A percentile compares a stretch with the other conserved stretches of the same genome.
These are phyloP conservation scores for Tylopilus sp. DNA, from an alignment of 768 basidiomycete genomes.

Conservation along the genomic window DNA sequence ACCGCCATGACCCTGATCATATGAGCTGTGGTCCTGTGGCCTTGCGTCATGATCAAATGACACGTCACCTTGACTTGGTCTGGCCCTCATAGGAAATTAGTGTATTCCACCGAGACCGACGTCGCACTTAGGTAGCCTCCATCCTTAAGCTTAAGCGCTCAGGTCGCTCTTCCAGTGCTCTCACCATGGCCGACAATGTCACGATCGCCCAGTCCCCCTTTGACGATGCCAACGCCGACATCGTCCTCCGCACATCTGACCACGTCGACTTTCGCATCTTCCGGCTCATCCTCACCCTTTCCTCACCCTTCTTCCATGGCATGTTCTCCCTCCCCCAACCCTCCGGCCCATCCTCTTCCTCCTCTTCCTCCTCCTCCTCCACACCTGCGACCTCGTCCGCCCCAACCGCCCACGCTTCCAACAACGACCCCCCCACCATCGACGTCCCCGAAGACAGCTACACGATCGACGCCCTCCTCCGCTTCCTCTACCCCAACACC, in stretches of 20 bases:
- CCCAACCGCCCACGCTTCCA: not conserved
- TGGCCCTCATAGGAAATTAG: too few relatives aligned
- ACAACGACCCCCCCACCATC: not conserved
- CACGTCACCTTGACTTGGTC: too few relatives aligned
- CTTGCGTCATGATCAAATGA: too few relatives aligned
- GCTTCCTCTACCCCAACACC: slow-evolving; percentile 6
- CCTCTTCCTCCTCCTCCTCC: not conserved
- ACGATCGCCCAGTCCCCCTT: not conserved
- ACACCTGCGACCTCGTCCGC: too few relatives aligned
- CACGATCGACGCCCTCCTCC: slow-evolving; percentile 6
- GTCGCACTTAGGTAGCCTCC: too few relatives aligned
- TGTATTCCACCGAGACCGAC: too few relatives aligned
- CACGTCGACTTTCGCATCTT: slow-evolving; percentile 2
- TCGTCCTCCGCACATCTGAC: slow-evolving; percentile 4
- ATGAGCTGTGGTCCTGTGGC: too few relatives aligned
- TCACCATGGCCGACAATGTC: not conserved
- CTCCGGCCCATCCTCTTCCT: not conserved
- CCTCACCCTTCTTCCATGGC: slow-evolving; percentile 1
- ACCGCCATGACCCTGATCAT: too few relatives aligned
- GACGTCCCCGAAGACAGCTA: slow-evolving; percentile 1
- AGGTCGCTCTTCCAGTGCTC: not conserved
- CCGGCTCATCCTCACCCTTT: slow-evolving; percentile 2
- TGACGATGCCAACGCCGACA: slow-evolving; percentile 1
- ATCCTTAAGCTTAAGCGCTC: too few relatives aligned
- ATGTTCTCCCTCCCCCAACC: slow-evolving; percentile 7